Percentiles rank a stretch among this genome's conserved stretches.
Evolutionary conservation across 371 early-diverging fungal genomes (phyloP).

Genomic region (Sporodiniella umbellata): DNA sequence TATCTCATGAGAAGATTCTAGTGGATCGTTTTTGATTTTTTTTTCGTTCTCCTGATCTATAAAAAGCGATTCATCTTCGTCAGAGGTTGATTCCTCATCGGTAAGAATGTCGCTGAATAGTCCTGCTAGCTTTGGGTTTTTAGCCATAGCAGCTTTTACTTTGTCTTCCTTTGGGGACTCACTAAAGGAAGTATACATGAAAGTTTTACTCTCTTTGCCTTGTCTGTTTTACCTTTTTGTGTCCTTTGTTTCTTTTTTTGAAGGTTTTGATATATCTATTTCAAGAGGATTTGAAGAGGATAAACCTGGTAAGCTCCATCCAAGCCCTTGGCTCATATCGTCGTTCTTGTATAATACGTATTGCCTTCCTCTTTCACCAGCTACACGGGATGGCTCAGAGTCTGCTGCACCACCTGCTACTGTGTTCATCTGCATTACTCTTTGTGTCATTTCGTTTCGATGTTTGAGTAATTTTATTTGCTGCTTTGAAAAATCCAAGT

Average conservation of each 20-base stretch:
- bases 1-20: conserved; percentile 1
- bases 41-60: background rate
- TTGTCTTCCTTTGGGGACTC: conserved; percentile 17
- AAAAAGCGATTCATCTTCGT: conserved; percentile 22
- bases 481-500: conserved; percentile 85
- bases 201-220: conserved; percentile 21
- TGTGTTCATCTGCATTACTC: conserved; percentile 61
- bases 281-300: conserved; percentile 18
- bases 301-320: conserved; percentile 66
- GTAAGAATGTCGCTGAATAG: conserved; percentile 16
- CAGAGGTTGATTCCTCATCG: conserved; percentile 12
- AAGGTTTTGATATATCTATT: conserved; percentile 9
- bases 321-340: conserved; percentile 53
- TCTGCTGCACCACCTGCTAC: conserved; percentile 24
- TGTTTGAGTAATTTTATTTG: conserved; percentile 86
- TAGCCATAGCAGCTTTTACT: conserved; percentile 27
- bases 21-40: too few relatives aligned
- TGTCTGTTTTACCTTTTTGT: conserved; percentile 25
- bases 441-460: conserved; percentile 85
- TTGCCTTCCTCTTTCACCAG: conserved; percentile 75
- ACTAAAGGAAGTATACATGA: background rate
- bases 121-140: conserved; percentile 34
- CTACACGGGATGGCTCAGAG: conserved; percentile 52
- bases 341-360: conserved; percentile 86
- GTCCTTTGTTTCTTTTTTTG: background rate